Evolutionary conservation across 805 yeast species (phyloP).

Genomic region (Candida ascalaphidarum): DNA sequence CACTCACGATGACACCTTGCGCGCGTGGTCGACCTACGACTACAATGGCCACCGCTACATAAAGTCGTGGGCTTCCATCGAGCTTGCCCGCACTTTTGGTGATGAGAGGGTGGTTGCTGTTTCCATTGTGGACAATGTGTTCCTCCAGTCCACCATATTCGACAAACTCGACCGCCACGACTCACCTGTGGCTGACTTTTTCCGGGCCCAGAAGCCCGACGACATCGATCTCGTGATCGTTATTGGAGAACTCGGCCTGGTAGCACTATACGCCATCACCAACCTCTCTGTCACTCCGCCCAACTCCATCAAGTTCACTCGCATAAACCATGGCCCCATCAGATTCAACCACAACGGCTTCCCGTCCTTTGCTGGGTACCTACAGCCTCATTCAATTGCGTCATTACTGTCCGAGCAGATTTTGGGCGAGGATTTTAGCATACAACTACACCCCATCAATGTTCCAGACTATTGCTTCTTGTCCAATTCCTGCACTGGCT

Average conservation of each 20-base stretch:
- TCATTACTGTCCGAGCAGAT: no score
- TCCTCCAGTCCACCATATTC: conserved; percentile 17
- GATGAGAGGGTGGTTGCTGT: conserved; percentile 7
- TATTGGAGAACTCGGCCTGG: conserved; percentile 29
- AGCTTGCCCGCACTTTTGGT: conserved; percentile 9
- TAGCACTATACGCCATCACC: conserved; percentile 37
- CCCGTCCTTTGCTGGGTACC: conserved; percentile 3
- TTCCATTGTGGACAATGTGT: conserved; percentile 28
- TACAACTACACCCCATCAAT: no score
- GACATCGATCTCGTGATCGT: conserved; percentile 29
- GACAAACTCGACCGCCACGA: conserved; percentile 1
- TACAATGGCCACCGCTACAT: conserved; percentile 48
- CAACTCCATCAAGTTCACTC: conserved; percentile 35
- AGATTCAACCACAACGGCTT: conserved; percentile 7
- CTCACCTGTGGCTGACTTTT: background rate
- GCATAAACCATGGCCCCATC: conserved; percentile 14
- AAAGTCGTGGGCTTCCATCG: conserved; percentile 46
- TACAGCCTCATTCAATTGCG: no score
- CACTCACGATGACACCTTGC: conserved; percentile 47
- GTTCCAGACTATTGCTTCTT: no score
- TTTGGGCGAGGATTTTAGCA: no score
- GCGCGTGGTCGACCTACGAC: conserved; percentile 66
- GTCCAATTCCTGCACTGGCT: background rate
- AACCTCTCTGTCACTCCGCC: conserved; percentile 52
- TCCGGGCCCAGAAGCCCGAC: conserved; percentile 2